Percentiles rank a stretch among this genome's conserved stretches.
Evolutionary conservation across 1,139 yeast species (phyloP).

Genomic region (Pichia sp.): DNA sequence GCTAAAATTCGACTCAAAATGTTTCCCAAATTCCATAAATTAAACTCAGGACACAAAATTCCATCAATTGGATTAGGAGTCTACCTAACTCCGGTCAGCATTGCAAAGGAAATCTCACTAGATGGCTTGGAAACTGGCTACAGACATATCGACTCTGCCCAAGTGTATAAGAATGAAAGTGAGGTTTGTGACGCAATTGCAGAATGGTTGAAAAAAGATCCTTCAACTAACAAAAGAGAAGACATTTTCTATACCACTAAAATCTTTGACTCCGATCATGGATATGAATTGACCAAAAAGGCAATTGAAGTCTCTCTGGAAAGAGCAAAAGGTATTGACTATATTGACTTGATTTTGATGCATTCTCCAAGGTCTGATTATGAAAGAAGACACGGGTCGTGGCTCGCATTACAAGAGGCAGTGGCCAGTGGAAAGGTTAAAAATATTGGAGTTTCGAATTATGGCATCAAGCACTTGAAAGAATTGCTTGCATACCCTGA

Average conservation of each 20-base stretch:
- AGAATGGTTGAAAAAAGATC: conserved; percentile 42
- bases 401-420: conserved; percentile 43
- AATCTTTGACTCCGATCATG: conserved; percentile 38
- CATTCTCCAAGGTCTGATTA: conserved; percentile 39
- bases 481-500: conserved; percentile 38
- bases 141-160: conserved; percentile 66
- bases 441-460: conserved; percentile 44
- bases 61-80: conserved; percentile 61
- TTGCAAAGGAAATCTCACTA: conserved; percentile 42
- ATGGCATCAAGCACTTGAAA: conserved; percentile 37
- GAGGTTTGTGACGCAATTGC: conserved; percentile 50
- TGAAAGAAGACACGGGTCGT: conserved; percentile 39
- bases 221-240: conserved; percentile 36
- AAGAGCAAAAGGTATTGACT: conserved; percentile 40
- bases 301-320: conserved; percentile 36
- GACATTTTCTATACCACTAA: conserved; percentile 37
- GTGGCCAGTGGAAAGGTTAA: conserved; percentile 34
- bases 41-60: conserved; percentile 43
- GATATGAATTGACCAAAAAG: conserved; percentile 39
- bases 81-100: conserved; percentile 42
- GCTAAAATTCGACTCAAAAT: neutral
- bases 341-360: conserved; percentile 41
- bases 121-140: conserved; percentile 60
- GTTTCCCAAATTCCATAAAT: conserved; percentile 1
- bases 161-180: conserved; percentile 51